Evolutionary conservation across 345 rosid species (phyloP), one percentile per base, ranked within the genome.

Genomic region (Rubroshorea leprosula): DNA sequence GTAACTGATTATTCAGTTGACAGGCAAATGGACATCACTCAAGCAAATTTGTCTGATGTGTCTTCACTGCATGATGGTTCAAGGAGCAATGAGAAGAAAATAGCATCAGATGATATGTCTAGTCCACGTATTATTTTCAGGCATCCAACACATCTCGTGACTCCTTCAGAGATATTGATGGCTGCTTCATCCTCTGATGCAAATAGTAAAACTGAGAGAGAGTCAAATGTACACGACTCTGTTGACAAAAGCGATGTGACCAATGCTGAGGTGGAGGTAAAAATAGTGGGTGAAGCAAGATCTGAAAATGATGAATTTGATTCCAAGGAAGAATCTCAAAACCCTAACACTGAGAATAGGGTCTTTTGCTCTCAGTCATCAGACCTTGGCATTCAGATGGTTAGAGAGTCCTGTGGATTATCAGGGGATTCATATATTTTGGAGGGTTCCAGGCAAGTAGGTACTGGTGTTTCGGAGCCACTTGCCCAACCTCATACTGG

Each of bases 101-200:
- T 67, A 49, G 56, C 62, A 23, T 72, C 73, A 62, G 80, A 72
- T 70, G 86, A 79, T 63, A 71, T 39, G 38, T 74, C 89, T 46
- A 67, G 50, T 27, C 63, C 66, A 23, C 74, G 64, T 58, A 76
- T 67, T 14, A 65, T 68, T 55, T 88, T 82, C 67, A 85, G 79
- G 66, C 92, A 70, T 59, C 96, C 95, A 58, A 80, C 96, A 63
- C 97, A 83, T 76, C 73, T 87, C 59, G 71, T 90, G 65, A 90
- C 96, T 60, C 97, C 94, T 21, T 79, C 91, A 23, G 94, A 90
- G 74, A 76, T 90, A 53, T 55, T 85, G 68, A 75, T 73, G 87
- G 79, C 82, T 8, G 72, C 70, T 68, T 65, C 89, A 12, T 76
- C 93, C n/a, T 63, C 91, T 60, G 87, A 82, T 61, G 62, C 69